Conservation (phyloP, 139 green algal species). For the Chlorella sorokiniana region DNA sequence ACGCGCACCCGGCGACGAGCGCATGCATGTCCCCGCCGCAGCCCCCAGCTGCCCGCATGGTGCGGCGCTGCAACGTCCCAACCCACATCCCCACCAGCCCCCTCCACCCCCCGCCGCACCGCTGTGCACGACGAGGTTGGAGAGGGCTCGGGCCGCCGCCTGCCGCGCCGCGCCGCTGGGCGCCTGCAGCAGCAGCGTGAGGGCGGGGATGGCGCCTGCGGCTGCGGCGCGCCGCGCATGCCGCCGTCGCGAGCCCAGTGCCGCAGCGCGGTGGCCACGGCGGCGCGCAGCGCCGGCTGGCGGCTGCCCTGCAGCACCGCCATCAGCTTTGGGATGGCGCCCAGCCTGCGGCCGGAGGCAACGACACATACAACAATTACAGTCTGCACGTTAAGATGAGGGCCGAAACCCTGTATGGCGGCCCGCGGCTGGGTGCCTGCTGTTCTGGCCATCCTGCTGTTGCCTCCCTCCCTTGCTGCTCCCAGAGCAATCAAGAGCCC, state of each 20-base stretch:
- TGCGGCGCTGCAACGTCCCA: no score
- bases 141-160: constrained; percentile 37
- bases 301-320: constrained; percentile 20
- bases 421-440: no score
- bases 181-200: constrained; percentile 35
- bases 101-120: background rate
- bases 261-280: constrained; percentile 17
- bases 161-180: constrained; percentile 14
- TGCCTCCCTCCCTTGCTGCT: no score
- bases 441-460: no score
- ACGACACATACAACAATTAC: no score
- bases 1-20: no score
- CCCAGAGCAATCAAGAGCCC: background rate
- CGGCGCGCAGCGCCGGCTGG: constrained; percentile 26
- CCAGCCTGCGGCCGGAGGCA: constrained; percentile 1
- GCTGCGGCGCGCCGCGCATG: constrained; percentile 10
- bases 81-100: background rate
- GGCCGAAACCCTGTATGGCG: no score
- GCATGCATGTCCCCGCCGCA: no score
- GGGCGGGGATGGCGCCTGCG: constrained; percentile 31
- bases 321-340: constrained; percentile 11
- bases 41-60: no score
- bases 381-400: background rate
- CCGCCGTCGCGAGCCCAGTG: constrained; percentile 20
- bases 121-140: constrained; percentile 39